Base-by-base conservation (phyloP, 2,329 filamentous ascomycete genomes). In the Fusarium bactridioides region DNA sequence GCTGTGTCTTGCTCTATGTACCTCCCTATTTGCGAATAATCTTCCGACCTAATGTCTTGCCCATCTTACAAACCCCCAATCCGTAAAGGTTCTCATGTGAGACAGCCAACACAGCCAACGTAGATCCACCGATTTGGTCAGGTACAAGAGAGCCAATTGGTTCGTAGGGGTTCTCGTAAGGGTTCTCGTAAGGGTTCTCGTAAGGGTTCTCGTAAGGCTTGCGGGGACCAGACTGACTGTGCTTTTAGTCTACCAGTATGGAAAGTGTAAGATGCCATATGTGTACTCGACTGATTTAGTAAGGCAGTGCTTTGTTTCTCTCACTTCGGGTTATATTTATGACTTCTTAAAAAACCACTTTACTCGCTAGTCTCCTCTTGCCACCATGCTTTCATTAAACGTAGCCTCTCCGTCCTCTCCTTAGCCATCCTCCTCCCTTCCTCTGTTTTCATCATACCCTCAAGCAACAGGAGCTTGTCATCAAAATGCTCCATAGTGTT, bases 401-500 rank as follows among this genome's bases (percentile, higher is more conserved):
- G 76, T 75, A 92, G 78, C 72, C 88, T 84, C 74, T 84, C 81
- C 2, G 87, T 89, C 77, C 88, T 83, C 76, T 86, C 85, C 69
- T 73, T 81, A 2, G 89, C 89, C 80, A 91, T 78, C 73, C 80
- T 79, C 72, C 83, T 83, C 10, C 90, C 90, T 27, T 85, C 82
- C 0, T 82, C 83, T 59, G 90, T 91, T 84, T 91, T 91, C 88
- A 91, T 91, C 87, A 90, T 87, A 19, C 82, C 83, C 75, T 86
- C 89, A 27, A 97, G 79, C 76, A 83, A 86, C 70, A 93, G 81
- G 69, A 97, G 82, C 84, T 96, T 97, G 57, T 92, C 91, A 44
- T 89, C 88, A 77, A 97, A 94, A 83, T 97, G 94, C 53, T 88
- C 85, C 69, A 97, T 88, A 10, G 91, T 89, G 51, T 89, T 88